Percentiles rank a stretch among this genome's conserved stretches.
These are phyloP conservation scores for Fusarium compactum DNA, from an alignment of 2,329 filamentous ascomycete genomes.

Conservation along the genomic window DNA sequence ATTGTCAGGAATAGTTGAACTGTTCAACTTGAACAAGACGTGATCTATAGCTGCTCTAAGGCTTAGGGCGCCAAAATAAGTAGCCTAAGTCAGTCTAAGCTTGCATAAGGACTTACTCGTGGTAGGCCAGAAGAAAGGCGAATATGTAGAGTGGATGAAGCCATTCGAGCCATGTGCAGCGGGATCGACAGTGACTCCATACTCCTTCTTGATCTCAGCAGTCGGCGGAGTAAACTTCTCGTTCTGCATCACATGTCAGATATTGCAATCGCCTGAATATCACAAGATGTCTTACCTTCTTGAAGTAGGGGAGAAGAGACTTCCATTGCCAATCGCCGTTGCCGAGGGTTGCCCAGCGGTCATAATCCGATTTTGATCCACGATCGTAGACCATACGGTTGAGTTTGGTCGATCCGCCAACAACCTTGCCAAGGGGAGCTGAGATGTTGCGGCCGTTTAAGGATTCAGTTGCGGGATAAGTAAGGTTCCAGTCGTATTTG, in stretches of 20 bases:
- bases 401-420: constrained; percentile 57
- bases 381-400: constrained; percentile 57
- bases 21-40: fast-evolving
- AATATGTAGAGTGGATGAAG: constrained; percentile 36
- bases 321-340: constrained; percentile 57
- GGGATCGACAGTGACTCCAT: constrained; percentile 30
- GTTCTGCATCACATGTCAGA: constrained; percentile 15
- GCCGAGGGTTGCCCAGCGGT: constrained; percentile 60
- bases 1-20: no score
- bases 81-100: background rate
- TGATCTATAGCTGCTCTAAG: background rate
- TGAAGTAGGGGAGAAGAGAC: constrained; percentile 58
- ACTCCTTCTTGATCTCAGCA: constrained; percentile 25
- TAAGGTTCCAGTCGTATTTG: constrained; percentile 43
- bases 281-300: constrained; percentile 49
- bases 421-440: constrained; percentile 48
- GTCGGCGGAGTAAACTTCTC: constrained; percentile 33
- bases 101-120: constrained; percentile 21
- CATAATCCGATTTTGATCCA: constrained; percentile 55
- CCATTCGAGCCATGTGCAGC: constrained; percentile 31
- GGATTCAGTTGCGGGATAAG: constrained; percentile 17
- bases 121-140: constrained; percentile 44
- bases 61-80: background rate
- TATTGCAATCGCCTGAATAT: fast-evolving
- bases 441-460: constrained; percentile 35